Conservation (phyloP, 2,329 filamentous ascomycete species). For the Penicillium hesseltinei region DNA sequence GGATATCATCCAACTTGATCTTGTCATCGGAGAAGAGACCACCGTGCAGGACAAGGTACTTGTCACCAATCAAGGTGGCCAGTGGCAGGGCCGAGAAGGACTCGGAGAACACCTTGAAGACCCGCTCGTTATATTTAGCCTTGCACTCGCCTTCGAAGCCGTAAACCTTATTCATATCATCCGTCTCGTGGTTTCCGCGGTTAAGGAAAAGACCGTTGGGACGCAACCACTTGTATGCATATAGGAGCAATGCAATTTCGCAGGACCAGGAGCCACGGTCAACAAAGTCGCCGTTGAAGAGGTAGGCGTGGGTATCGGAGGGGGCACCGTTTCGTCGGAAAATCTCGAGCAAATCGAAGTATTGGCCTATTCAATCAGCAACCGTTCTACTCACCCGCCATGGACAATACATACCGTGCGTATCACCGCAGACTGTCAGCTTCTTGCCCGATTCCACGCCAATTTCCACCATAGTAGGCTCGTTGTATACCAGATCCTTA, state of each 20-base stretch:
- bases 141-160: conserved; percentile 98
- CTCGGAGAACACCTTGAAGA: conserved; percentile 97
- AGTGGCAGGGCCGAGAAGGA: conserved; percentile 93
- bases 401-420: conserved; percentile 64
- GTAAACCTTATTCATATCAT: conserved; percentile 98
- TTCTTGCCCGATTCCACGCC: conserved; percentile 72
- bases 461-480: conserved; percentile 96
- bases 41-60: conserved; percentile 89
- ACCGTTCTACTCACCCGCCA: neutral
- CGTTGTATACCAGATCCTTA: conserved; percentile 83
- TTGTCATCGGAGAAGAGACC: conserved; percentile 95
- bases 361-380: conserved; percentile 67
- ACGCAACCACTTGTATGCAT: conserved; percentile 94
- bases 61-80: conserved; percentile 85
- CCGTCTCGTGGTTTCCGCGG: conserved; percentile 96
- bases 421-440: conserved; percentile 95
- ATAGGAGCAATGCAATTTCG: conserved; percentile 91
- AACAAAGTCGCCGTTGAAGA: conserved; percentile 99
- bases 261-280: conserved; percentile 96
- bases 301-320: conserved; percentile 81
- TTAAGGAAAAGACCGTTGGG: conserved; percentile 91
- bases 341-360: conserved; percentile 94
- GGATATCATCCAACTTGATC: conserved; percentile 85
- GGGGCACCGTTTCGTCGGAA: conserved; percentile 89
- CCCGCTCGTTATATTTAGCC: conserved; percentile 92